Percentiles rank a stretch among this genome's conserved stretches.
These are phyloP conservation scores for Lactifluus rugatus DNA, from an alignment of 768 basidiomycete genomes.

Conservation along the genomic window DNA sequence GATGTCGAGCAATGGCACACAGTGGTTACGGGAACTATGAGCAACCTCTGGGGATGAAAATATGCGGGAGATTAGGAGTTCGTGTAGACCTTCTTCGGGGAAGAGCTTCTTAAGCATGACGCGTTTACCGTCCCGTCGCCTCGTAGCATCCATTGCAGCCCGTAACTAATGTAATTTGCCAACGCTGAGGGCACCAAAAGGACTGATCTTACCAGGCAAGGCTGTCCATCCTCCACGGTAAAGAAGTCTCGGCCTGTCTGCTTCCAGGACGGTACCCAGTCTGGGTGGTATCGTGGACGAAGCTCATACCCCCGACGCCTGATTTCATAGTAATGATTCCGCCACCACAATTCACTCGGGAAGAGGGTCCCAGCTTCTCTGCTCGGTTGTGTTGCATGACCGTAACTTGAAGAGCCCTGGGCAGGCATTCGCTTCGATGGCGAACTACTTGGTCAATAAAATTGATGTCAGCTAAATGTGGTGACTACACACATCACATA, in stretches of 20 bases:
- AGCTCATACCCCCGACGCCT: constrained; percentile 4
- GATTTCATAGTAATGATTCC: background rate
- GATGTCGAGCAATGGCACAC: constrained; percentile 20
- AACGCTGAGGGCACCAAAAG: background rate
- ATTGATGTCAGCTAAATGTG: background rate
- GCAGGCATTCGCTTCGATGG: background rate
- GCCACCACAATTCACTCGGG: constrained; percentile 13
- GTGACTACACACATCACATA: background rate
- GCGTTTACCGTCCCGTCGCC: constrained; percentile 13
- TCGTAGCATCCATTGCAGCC: constrained; percentile 18
- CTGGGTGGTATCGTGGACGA: constrained; percentile 12
- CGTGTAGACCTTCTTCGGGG: background rate
- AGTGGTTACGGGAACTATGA: no score
- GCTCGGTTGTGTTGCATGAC: background rate
- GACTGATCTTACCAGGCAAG: background rate
- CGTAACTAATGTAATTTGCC: background rate
- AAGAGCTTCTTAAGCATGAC: constrained; percentile 21
- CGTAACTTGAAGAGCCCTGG: background rate
- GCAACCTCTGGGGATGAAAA: constrained; percentile 10
- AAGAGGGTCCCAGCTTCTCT: constrained; percentile 4
- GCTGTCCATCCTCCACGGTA: constrained; percentile 5
- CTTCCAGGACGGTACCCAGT: constrained; percentile 14
- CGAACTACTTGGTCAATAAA: background rate
- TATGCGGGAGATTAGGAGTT: constrained; percentile 3
- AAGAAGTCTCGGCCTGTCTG: constrained; percentile 1